These are phyloP conservation scores for Exophiala xenobiotica DNA, from an alignment of 2,329 filamentous ascomycete genomes.

Conservation along the genomic window DNA sequence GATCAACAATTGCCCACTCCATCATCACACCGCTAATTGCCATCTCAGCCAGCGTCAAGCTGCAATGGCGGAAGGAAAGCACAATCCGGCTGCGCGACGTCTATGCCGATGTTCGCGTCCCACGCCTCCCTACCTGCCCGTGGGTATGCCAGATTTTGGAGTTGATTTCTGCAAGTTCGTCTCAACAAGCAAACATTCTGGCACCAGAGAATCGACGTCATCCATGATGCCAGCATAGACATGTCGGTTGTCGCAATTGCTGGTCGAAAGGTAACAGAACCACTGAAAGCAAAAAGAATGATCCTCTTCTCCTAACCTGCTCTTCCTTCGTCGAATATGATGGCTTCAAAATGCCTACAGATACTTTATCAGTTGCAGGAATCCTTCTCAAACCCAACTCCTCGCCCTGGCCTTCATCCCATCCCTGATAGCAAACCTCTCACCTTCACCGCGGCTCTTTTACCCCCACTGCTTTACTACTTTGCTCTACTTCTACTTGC, in stretches of 20 bases:
- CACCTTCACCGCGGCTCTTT: slow-evolving; percentile 40
- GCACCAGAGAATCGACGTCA: not conserved
- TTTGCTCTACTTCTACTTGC: slow-evolving; percentile 44
- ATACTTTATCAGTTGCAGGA: slow-evolving; percentile 1
- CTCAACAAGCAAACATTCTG: too few relatives aligned
- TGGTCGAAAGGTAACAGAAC: not conserved
- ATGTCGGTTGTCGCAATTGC: too few relatives aligned
- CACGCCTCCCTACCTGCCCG: too few relatives aligned
- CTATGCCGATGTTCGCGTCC: too few relatives aligned
- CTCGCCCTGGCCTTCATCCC: slow-evolving; percentile 41
- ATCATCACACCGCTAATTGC: too few relatives aligned
- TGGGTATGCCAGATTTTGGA: too few relatives aligned
- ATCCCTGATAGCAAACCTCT: slow-evolving; percentile 44
- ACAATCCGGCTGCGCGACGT: too few relatives aligned
- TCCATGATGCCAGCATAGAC: not conserved
- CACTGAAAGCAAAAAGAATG: not conserved
- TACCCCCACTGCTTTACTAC: slow-evolving; percentile 45
- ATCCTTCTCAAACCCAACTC: slow-evolving; percentile 16
- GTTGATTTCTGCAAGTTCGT: too few relatives aligned
- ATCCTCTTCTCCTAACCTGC: not conserved
- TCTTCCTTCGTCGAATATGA: not conserved
- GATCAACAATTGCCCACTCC: too few relatives aligned
- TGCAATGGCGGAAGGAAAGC: too few relatives aligned
- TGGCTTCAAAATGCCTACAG: not conserved
- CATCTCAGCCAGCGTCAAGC: too few relatives aligned